phyloP scores from a whole-genome alignment of 768 basidiomycete genomes.

The Pleurotus pulmonarius region DNA sequence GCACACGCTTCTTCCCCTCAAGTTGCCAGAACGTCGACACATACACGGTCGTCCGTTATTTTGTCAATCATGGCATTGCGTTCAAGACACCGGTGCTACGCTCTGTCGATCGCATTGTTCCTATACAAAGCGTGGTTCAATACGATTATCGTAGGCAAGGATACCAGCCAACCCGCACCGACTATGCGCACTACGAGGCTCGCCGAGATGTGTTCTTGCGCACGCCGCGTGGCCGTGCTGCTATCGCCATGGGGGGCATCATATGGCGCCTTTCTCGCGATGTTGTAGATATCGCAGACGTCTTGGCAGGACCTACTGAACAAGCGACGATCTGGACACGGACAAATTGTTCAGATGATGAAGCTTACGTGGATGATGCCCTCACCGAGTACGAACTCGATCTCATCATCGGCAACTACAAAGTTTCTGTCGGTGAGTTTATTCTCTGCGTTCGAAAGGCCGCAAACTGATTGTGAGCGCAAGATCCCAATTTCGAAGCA shows the following conservation, averaged over 20 bases:
- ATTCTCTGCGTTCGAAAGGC: neutral
- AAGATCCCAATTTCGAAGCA: neutral
- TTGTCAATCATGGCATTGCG: conserved; percentile 10
- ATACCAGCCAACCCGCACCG: conserved; percentile 1
- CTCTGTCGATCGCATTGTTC: neutral
- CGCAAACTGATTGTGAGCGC: neutral
- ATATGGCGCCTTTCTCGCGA: conserved; percentile 18
- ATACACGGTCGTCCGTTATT: neutral
- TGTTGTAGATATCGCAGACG: conserved; percentile 7
- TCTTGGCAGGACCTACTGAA: conserved; percentile 16
- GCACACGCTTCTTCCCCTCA: neutral
- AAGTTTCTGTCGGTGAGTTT: conserved; percentile 14
- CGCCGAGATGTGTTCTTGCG: conserved; percentile 2
- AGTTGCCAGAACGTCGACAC: neutral
- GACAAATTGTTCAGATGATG: neutral
- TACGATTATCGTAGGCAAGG: conserved; percentile 13
- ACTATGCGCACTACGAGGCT: conserved; percentile 7
- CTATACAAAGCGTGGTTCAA: neutral
- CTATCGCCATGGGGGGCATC: conserved; percentile 21
- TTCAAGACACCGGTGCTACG: conserved; percentile 7
- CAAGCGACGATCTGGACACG: conserved; percentile 3
- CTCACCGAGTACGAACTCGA: conserved; percentile 17
- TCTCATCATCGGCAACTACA: conserved; percentile 19
- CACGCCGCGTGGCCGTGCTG: conserved; percentile 18
- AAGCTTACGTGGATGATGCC: conserved; percentile 17